A percentile compares a stretch with the other conserved stretches of the same genome.
Evolutionary conservation across 2,329 filamentous ascomycete species (phyloP).

Genomic region (Eutypa lata): DNA sequence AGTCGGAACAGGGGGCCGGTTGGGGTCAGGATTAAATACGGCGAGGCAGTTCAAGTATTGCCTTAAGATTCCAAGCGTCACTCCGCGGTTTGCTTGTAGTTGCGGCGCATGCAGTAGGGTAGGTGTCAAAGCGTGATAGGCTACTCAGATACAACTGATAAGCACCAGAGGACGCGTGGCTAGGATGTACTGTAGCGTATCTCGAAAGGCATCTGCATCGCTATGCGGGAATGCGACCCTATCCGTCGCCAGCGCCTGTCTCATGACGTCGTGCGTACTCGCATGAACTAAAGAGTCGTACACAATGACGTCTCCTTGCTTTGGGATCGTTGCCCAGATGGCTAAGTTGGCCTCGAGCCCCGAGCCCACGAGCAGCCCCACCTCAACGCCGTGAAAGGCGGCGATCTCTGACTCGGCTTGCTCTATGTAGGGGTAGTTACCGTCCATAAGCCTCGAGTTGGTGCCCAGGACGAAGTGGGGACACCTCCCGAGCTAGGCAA

Average conservation of each 20-base stretch:
- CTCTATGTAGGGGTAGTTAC: slow-evolving; percentile 60
- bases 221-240: slow-evolving; percentile 45
- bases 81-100: too few relatives aligned
- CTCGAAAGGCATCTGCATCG: slow-evolving; percentile 23
- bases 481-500: too few relatives aligned
- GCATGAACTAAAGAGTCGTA: slow-evolving; percentile 67
- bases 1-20: too few relatives aligned
- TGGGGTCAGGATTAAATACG: too few relatives aligned
- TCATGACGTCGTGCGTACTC: slow-evolving; percentile 63
- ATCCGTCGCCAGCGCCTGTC: slow-evolving; percentile 46
- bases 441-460: slow-evolving; percentile 64
- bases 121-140: too few relatives aligned
- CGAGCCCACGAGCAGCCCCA: slow-evolving; percentile 58
- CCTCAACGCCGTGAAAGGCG: slow-evolving; percentile 54
- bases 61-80: too few relatives aligned
- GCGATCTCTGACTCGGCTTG: slow-evolving; percentile 53
- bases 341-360: slow-evolving; percentile 53
- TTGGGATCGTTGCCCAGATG: slow-evolving; percentile 47
- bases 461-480: too few relatives aligned
- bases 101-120: too few relatives aligned
- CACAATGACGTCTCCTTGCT: slow-evolving; percentile 52
- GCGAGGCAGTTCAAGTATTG: too few relatives aligned
- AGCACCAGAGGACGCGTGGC: too few relatives aligned
- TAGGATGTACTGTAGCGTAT: too few relatives aligned
- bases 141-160: too few relatives aligned